Percentiles rank a stretch among this genome's conserved stretches.
Conservation (phyloP, 441 rosid species). For the Isatis lusitanica region DNA sequence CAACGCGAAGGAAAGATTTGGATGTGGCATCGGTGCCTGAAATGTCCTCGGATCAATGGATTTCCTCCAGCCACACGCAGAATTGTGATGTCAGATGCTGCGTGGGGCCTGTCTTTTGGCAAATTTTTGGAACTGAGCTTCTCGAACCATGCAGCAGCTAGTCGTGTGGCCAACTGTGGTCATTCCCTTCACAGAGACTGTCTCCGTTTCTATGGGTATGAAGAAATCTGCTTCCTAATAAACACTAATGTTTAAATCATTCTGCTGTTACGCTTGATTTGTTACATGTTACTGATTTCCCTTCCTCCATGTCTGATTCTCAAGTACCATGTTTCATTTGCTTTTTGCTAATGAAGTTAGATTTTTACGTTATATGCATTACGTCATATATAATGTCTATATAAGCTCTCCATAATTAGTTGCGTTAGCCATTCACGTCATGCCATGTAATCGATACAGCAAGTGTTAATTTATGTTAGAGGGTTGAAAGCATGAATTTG, state of each 20-base stretch:
- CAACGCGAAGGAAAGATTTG: slow-evolving; percentile 81
- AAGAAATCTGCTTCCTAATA: slow-evolving; percentile 15
- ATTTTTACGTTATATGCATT: neutral
- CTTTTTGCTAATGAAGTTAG: slow-evolving; percentile 3
- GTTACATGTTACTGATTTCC: neutral
- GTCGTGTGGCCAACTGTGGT: slow-evolving; percentile 83
- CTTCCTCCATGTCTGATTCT: slow-evolving; percentile 16
- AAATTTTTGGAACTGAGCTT: slow-evolving; percentile 86
- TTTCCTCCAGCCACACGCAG: slow-evolving; percentile 82
- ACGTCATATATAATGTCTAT: neutral
- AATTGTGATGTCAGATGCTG: slow-evolving; percentile 82
- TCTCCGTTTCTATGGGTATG: slow-evolving; percentile 84
- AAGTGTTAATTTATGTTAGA: slow-evolving; percentile 16
- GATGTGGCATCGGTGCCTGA: slow-evolving; percentile 90
- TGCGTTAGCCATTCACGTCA: slow-evolving; percentile 3
- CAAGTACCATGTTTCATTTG: slow-evolving; percentile 14
- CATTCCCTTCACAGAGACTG: slow-evolving; percentile 90
- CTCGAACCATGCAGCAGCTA: slow-evolving; percentile 85
- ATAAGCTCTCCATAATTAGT: neutral
- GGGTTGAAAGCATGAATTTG: slow-evolving; percentile 6
- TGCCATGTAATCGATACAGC: neutral
- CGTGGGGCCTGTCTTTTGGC: slow-evolving; percentile 82
- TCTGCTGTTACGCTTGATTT: neutral
- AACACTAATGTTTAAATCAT: slow-evolving; percentile 1
- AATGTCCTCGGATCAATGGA: slow-evolving; percentile 67